Percentiles rank a stretch among this genome's conserved stretches.
Conservation (phyloP, 768 basidiomycete species). For the Mycena crocata region DNA sequence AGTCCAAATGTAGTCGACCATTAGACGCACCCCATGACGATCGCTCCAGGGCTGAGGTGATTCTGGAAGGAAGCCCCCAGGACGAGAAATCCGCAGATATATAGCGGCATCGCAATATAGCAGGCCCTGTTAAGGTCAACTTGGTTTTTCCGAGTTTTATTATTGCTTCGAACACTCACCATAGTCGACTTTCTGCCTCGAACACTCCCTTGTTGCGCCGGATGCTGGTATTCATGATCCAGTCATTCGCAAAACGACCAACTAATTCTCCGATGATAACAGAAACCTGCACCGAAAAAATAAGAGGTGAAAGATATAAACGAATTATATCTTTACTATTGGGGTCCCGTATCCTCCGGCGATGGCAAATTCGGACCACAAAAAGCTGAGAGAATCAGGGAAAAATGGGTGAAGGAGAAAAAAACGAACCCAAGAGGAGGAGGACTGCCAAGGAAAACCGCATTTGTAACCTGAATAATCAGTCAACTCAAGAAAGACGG, state of each 20-base stretch:
- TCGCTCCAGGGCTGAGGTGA: constrained; percentile 56
- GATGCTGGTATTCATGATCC: constrained; percentile 59
- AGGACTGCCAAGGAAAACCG: constrained; percentile 70
- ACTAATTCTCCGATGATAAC: constrained; percentile 64
- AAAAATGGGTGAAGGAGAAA: constrained; percentile 39
- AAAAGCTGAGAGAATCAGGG: constrained; percentile 14
- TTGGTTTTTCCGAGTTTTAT: too few species aligned
- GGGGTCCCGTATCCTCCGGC: constrained; percentile 68
- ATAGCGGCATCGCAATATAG: constrained; percentile 64
- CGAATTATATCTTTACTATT: constrained; percentile 53
- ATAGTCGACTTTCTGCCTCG: constrained; percentile 70
- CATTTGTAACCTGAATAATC: constrained; percentile 67
- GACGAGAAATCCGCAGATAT: constrained; percentile 63
- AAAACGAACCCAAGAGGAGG: constrained; percentile 63
- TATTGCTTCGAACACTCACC: too few species aligned
- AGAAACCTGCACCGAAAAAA: constrained; percentile 50
- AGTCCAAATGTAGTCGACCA: too few species aligned
- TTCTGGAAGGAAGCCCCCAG: constrained; percentile 64
- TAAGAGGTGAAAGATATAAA: constrained; percentile 6
- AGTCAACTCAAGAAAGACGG: not conserved
- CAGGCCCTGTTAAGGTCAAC: constrained; percentile 51
- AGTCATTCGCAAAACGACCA: constrained; percentile 67
- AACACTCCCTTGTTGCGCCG: constrained; percentile 67
- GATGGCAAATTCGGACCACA: constrained; percentile 55
- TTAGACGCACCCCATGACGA: constrained; percentile 70